These are phyloP conservation scores for Kwoniella mangroviensis DNA, from an alignment of 768 basidiomycete genomes.

Conservation along the genomic window DNA sequence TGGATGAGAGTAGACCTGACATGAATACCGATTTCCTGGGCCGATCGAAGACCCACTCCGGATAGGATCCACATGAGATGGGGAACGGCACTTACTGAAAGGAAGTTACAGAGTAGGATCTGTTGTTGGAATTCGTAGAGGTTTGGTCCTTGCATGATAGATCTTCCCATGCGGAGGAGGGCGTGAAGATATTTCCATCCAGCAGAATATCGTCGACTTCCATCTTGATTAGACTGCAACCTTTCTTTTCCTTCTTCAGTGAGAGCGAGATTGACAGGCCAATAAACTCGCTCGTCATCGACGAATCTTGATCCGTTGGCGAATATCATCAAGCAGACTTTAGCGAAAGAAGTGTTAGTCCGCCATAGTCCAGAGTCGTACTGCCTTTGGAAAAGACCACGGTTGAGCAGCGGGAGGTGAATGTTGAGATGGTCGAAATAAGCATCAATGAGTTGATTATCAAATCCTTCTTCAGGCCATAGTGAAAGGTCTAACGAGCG, in stretches of 20 bases:
- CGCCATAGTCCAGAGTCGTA: slow-evolving; percentile 64
- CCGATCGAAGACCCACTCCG: slow-evolving; percentile 71
- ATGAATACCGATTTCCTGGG: slow-evolving; percentile 79
- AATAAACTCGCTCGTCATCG: slow-evolving; percentile 66
- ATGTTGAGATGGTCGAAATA: slow-evolving; percentile 69
- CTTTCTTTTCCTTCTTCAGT: slow-evolving; percentile 45
- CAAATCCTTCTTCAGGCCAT: slow-evolving; percentile 68
- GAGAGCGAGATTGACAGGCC: slow-evolving; percentile 42
- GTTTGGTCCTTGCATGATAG: slow-evolving; percentile 65
- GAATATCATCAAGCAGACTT: slow-evolving; percentile 69
- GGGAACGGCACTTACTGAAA: slow-evolving; percentile 42
- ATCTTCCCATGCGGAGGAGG: slow-evolving; percentile 68
- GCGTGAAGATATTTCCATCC: slow-evolving; percentile 64
- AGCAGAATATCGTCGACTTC: slow-evolving; percentile 47
- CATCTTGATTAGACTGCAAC: slow-evolving; percentile 33
- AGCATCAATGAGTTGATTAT: slow-evolving; percentile 64
- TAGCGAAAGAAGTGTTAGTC: slow-evolving; percentile 63
- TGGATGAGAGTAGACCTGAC: slow-evolving; percentile 60
- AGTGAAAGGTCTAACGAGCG: slow-evolving; percentile 59
- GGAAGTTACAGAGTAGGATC: slow-evolving; percentile 59
- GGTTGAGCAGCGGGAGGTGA: slow-evolving; percentile 73
- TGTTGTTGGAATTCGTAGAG: slow-evolving; percentile 74
- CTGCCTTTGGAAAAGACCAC: slow-evolving; percentile 68
- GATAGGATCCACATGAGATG: slow-evolving; percentile 65
- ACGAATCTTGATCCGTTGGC: slow-evolving; percentile 68